Conservation (phyloP, 2,329 filamentous ascomycete species). For the Aaosphaeria arxii region DNA sequence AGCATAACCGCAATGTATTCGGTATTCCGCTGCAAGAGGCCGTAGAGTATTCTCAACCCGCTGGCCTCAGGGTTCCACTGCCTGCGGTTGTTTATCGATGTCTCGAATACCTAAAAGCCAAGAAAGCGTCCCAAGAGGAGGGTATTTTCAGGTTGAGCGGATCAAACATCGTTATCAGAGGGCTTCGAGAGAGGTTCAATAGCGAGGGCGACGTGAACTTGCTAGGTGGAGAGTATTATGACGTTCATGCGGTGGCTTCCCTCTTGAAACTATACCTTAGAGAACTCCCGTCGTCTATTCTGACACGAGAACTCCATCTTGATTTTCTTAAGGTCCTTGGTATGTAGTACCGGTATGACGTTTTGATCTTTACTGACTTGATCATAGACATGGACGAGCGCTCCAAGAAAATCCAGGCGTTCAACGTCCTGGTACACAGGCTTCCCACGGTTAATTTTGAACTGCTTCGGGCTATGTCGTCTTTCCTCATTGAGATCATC, state of each 20-base stretch:
- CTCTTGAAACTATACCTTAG: slow-evolving; percentile 91
- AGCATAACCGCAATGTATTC: slow-evolving; percentile 64
- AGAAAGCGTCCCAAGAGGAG: slow-evolving; percentile 80
- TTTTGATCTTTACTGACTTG: slow-evolving; percentile 15
- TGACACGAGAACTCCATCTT: slow-evolving; percentile 85
- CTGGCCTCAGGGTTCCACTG: slow-evolving; percentile 69
- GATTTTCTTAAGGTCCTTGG: slow-evolving; percentile 80
- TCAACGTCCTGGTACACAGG: slow-evolving; percentile 75
- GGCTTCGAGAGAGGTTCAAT: slow-evolving; percentile 89
- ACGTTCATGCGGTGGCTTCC: slow-evolving; percentile 93
- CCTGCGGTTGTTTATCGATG: slow-evolving; percentile 94
- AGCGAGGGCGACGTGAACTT: slow-evolving; percentile 87
- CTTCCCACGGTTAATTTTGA: slow-evolving; percentile 79
- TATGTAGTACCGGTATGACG: slow-evolving; percentile 29
- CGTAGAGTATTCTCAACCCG: slow-evolving; percentile 73
- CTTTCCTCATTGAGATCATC: slow-evolving; percentile 88
- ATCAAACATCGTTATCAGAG: slow-evolving; percentile 93
- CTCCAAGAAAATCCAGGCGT: slow-evolving; percentile 70
- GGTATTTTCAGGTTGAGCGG: slow-evolving; percentile 96
- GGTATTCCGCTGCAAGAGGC: slow-evolving; percentile 83
- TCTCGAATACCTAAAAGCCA: slow-evolving; percentile 84
- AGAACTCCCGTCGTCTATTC: slow-evolving; percentile 84
- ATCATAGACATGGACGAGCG: slow-evolving; percentile 66
- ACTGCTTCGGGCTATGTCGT: slow-evolving; percentile 78
- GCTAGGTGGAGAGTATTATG: slow-evolving; percentile 81